Percentiles rank a stretch among this genome's conserved stretches.
These are phyloP conservation scores for Chrysochromulina tobinii DNA, from an alignment of 78 protist genomes.

Conservation along the genomic window DNA sequence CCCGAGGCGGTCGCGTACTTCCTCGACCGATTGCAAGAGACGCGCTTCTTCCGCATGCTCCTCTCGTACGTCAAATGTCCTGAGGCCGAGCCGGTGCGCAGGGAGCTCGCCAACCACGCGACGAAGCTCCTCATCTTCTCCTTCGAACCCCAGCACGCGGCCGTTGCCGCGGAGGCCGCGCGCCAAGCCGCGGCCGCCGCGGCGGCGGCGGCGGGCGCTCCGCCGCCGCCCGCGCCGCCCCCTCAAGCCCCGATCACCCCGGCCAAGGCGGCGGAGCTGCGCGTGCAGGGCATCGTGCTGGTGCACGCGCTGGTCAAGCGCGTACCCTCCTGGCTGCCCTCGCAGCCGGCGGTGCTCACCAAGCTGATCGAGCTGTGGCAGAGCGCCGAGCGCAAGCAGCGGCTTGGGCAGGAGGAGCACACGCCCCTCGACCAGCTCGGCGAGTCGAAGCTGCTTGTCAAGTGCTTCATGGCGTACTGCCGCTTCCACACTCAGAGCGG, in stretches of 20 bases:
- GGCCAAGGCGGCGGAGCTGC: not conserved
- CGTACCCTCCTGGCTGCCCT: slow-evolving; percentile 49
- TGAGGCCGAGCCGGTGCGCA: slow-evolving; percentile 29
- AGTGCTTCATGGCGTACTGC: slow-evolving; percentile 74
- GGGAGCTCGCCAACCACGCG: not conserved
- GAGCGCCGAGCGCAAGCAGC: slow-evolving; percentile 28
- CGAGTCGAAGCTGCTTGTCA: slow-evolving; percentile 70
- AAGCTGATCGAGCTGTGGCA: slow-evolving; percentile 41
- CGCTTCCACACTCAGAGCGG: slow-evolving; percentile 5
- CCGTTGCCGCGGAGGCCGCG: not conserved
- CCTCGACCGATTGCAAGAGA: slow-evolving; percentile 32
- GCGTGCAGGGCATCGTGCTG: slow-evolving; percentile 34
- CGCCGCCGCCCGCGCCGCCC: too few species aligned
- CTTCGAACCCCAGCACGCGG: not conserved
- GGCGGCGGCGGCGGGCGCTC: not conserved
- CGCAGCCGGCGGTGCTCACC: not conserved
- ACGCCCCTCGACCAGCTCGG: slow-evolving; percentile 28
- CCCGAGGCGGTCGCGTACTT: slow-evolving; percentile 61
- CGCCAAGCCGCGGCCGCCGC: not conserved
- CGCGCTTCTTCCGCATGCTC: not conserved
- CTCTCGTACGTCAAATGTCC: not conserved
- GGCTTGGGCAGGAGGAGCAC: slow-evolving; percentile 34
- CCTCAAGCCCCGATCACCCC: too few species aligned
- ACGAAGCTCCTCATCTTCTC: not conserved
- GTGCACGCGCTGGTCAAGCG: slow-evolving; percentile 35